Conservation (phyloP, 345 rosid species). For the Alliaria petiolata region DNA sequence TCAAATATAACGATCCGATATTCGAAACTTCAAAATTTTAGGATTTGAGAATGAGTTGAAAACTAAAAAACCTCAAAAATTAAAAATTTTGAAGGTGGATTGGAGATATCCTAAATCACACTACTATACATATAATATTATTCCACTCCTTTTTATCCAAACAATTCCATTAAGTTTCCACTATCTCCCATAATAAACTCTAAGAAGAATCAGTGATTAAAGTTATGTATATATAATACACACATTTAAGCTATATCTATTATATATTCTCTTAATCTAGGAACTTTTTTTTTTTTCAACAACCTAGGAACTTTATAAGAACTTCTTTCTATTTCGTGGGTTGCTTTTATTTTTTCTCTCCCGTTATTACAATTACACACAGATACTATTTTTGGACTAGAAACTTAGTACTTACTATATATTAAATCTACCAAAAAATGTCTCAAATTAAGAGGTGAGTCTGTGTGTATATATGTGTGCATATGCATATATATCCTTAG, state of each 20-base stretch:
- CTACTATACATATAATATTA: conserved; percentile 18
- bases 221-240: neutral
- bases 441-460: conserved; percentile 31
- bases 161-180: conserved; percentile 30
- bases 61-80: too few relatives aligned
- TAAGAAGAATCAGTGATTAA: neutral
- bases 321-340: conserved; percentile 21
- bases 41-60: too few relatives aligned
- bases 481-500: conserved; percentile 20
- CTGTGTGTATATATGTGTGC: neutral
- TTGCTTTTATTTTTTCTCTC: neutral
- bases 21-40: too few relatives aligned
- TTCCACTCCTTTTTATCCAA: conserved; percentile 26
- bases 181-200: conserved; percentile 12
- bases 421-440: conserved; percentile 19
- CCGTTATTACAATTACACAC: neutral
- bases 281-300: too few relatives aligned
- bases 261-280: conserved; percentile 30
- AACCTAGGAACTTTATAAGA: conserved; percentile 32
- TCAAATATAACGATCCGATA: too few relatives aligned
- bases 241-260: conserved; percentile 8
- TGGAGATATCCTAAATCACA: conserved; percentile 35
- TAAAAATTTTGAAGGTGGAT: too few relatives aligned
- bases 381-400: conserved; percentile 13
- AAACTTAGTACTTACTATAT: conserved; percentile 12